These are phyloP conservation scores for Tanacetum coccineum DNA, from an alignment of 129 eudicot genomes.

Conservation along the genomic window DNA sequence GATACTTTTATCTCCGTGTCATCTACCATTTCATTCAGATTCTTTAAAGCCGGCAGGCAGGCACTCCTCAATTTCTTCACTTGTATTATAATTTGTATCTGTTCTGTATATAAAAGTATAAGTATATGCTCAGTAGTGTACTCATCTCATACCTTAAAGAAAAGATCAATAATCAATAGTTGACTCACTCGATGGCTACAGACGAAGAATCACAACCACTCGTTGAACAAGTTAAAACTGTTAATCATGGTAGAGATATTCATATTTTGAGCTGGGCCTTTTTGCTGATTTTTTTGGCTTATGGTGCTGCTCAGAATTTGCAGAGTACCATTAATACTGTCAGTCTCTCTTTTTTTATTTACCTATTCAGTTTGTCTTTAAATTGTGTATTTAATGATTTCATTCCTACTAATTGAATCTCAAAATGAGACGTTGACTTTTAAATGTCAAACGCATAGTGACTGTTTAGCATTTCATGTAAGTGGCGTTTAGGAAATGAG, in stretches of 20 bases:
- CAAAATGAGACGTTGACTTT: no score
- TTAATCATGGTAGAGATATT: constrained; percentile 66
- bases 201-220: constrained; percentile 63
- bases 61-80: constrained; percentile 25
- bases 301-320: constrained; percentile 95
- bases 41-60: constrained; percentile 25
- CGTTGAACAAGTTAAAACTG: constrained; percentile 22
- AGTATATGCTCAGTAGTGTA: no score
- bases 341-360: constrained; percentile 10
- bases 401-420: not conserved
- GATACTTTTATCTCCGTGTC: constrained; percentile 20
- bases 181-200: constrained; percentile 29
- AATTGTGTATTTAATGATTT: not conserved
- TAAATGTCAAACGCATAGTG: no score
- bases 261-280: constrained; percentile 77
- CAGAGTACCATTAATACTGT: constrained; percentile 87
- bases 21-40: constrained; percentile 5
- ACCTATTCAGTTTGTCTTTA: not conserved
- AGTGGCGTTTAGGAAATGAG: no score
- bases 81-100: no score
- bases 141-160: no score
- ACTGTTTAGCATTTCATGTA: no score
- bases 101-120: no score
- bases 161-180: constrained; percentile 2
- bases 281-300: constrained; percentile 84